Evolutionary conservation across 2,329 filamentous ascomycete species (phyloP).

Genomic region (Coniochaeta hoffmannii): DNA sequence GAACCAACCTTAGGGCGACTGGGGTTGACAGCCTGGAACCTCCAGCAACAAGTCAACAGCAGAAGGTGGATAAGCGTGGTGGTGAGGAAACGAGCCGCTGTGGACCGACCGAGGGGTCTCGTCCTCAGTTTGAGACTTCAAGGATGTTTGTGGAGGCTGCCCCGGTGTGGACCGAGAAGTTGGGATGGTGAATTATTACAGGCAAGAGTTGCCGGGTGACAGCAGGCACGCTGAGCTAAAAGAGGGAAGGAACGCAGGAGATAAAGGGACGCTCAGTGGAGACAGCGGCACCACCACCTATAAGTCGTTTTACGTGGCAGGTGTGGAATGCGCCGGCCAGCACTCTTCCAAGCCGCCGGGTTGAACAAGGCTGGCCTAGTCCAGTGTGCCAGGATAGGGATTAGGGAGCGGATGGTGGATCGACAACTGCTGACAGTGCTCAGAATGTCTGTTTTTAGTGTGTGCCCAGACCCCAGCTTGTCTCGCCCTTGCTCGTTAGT

Average conservation of each 20-base stretch:
- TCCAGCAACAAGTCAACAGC: neutral
- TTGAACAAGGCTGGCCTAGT: neutral
- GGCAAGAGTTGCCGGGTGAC: constrained; percentile 2
- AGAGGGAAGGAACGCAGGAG: neutral
- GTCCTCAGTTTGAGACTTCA: no score
- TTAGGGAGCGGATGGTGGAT: neutral
- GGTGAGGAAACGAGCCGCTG: neutral
- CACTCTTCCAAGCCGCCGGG: neutral
- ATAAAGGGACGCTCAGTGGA: neutral
- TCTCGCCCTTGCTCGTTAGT: neutral
- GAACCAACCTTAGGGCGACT: neutral
- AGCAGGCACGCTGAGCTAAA: neutral
- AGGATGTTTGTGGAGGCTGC: neutral
- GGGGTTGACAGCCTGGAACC: neutral
- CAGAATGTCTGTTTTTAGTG: neutral
- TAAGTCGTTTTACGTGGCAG: neutral
- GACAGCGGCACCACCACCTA: neutral
- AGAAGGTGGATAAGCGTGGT: neutral
- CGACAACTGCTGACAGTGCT: neutral
- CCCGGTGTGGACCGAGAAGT: neutral
- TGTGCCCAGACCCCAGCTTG: neutral
- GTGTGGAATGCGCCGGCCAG: neutral
- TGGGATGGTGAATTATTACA: neutral
- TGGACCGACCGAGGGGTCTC: neutral
- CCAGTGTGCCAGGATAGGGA: neutral